Evolutionary conservation across 2,329 filamentous ascomycete genomes (phyloP), one percentile per base, ranked within the genome.

Genomic region (Aotearoamyces nothofagi): DNA sequence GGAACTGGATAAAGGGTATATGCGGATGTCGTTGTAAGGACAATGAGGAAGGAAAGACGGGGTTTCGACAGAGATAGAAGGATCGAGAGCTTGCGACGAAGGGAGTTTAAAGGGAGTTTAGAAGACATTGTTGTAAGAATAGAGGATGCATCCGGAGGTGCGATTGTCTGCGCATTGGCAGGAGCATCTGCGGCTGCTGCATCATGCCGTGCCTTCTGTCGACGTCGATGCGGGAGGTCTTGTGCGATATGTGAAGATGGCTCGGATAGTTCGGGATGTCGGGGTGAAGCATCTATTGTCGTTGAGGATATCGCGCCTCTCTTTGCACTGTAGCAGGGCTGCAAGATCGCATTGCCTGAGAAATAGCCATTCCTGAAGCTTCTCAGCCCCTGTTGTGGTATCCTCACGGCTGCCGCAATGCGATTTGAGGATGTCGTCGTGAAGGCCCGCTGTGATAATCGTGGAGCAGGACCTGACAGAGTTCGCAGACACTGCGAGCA

Each of bases 31-130:
- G 87, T 82, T 0, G 83, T 83, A 26, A 98, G 73, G 17, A 93
- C 78, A 36, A 98, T 78, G 26, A 98, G 73, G 43, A 92, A 78
- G 5, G 83, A 87, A 27, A 98, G 72, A 30, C 87, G 83, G 3
- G 90, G 90, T 52, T 98, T 98, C n/a, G 86, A 79, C 40, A 98
- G 74, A 15, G 90, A 81, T 38, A 98, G 75, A 44, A 83, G 83
- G 16, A 82, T 75, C 13, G 84, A 80, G 38, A 90, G 49, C 31
- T 71, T 66, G 33, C 84, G 80, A 14, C 67, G 66, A 29, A 68
- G 33, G 10, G 70, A 71, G 38, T 58, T 49, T 5, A 54, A 49
- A 6, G 58, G 66, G 31, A 60, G 62, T 27, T 54, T 53, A 26
- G 59, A 63, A 32, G 62, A 70, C 26, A 53, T 55, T 27, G 56